Percentiles rank a stretch among this genome's conserved stretches.
Conservation (phyloP, 2,329 filamentous ascomycete species). For the Phyllachora maydis region DNA sequence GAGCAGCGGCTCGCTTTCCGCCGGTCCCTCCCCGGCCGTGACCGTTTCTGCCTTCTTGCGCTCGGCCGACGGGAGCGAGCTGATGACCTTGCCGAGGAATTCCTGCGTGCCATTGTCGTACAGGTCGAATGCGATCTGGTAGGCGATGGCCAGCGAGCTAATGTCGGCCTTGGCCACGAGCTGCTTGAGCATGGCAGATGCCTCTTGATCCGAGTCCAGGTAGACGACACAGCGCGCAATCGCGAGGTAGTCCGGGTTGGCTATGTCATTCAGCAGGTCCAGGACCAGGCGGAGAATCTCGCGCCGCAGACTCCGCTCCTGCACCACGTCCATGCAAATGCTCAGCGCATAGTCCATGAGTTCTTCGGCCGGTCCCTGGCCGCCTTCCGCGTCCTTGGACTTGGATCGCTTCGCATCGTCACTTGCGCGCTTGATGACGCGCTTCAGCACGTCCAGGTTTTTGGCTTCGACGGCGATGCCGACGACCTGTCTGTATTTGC, state of each 20-base stretch:
- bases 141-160: conserved; percentile 66
- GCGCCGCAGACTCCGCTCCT: conserved; percentile 68
- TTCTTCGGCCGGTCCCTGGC: conserved; percentile 54
- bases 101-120: conserved; percentile 98
- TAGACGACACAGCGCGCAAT: conserved; percentile 97
- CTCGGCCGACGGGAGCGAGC: conserved; percentile 45
- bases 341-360: conserved; percentile 91
- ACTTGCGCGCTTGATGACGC: conserved; percentile 75
- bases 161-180: conserved; percentile 64
- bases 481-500: conserved; percentile 85
- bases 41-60: conserved; percentile 19
- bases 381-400: conserved; percentile 30
- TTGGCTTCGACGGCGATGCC: conserved; percentile 92
- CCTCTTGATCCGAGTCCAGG: conserved; percentile 77
- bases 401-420: conserved; percentile 60
- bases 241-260: conserved; percentile 87
- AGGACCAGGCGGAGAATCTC: conserved; percentile 81
- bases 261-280: conserved; percentile 85
- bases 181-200: conserved; percentile 64
- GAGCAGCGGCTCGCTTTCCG: conserved; percentile 27
- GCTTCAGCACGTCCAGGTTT: conserved; percentile 69
- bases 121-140: conserved; percentile 94
- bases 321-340: conserved; percentile 95
- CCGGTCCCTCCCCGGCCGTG: conserved; percentile 19
- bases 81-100: conserved; percentile 77